Percentiles rank a stretch among this genome's conserved stretches.
phyloP scores from a whole-genome alignment of 1,284 basidiomycete genomes.

The Sphaerobolus stellatus region DNA sequence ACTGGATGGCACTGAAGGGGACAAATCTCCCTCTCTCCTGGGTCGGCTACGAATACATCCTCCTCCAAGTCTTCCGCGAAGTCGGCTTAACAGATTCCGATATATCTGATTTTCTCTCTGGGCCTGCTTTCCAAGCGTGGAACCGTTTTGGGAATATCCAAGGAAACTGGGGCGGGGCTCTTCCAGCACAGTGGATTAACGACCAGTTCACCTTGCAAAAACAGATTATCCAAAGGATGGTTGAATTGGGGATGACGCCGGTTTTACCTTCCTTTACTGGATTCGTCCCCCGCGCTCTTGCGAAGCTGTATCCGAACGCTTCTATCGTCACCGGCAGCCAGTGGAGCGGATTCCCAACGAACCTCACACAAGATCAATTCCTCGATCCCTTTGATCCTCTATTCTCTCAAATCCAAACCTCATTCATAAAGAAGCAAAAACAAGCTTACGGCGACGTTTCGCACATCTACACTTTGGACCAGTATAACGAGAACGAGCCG shows the following conservation, averaged over 20 bases:
- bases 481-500: constrained; percentile 46
- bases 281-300: constrained; percentile 39
- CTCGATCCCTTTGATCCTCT: constrained; percentile 44
- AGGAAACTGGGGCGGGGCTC: constrained; percentile 38
- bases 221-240: constrained; percentile 40
- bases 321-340: constrained; percentile 36
- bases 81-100: constrained; percentile 38
- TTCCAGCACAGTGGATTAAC: constrained; percentile 39
- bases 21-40: constrained; percentile 45
- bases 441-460: constrained; percentile 40
- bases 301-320: constrained; percentile 36
- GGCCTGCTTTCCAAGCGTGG: constrained; percentile 45
- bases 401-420: constrained; percentile 37
- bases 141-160: constrained; percentile 46
- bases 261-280: constrained; percentile 45
- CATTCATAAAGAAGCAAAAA: constrained; percentile 42
- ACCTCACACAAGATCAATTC: constrained; percentile 39
- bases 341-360: constrained; percentile 37
- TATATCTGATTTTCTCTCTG: constrained; percentile 37
- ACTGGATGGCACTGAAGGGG: constrained; percentile 45
- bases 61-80: constrained; percentile 39
- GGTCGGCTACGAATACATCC: constrained; percentile 42
- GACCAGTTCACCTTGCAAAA: constrained; percentile 41
- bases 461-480: constrained; percentile 46
- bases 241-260: constrained; percentile 47